phyloP scores from a whole-genome alignment of 2,329 filamentous ascomycete species.

The Fusarium drepaniforme region DNA sequence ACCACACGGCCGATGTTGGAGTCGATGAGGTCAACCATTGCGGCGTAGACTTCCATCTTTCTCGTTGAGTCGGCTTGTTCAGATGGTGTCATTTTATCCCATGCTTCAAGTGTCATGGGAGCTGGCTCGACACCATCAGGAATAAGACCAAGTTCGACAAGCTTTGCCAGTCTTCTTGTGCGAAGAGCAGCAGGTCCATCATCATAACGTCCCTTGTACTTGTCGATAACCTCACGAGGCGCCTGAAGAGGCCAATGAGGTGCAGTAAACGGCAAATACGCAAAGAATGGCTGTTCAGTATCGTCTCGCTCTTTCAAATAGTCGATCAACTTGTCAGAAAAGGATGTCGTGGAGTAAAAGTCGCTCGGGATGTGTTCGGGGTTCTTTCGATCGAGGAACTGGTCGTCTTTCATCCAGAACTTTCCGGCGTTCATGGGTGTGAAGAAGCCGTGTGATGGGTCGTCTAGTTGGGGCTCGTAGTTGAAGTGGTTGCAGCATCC shows the following conservation, averaged over 20 bases:
- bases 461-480: conserved; percentile 57
- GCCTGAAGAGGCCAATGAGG: background rate
- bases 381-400: conserved; percentile 47
- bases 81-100: conserved; percentile 24
- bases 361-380: conserved; percentile 56
- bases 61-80: conserved; percentile 22
- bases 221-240: background rate
- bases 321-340: conserved; percentile 63
- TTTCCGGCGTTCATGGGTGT: conserved; percentile 10
- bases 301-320: conserved; percentile 55
- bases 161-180: background rate
- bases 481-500: conserved; percentile 65
- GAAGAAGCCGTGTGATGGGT: conserved; percentile 14
- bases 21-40: conserved; percentile 67
- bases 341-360: conserved; percentile 66
- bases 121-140: background rate
- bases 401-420: conserved; percentile 57
- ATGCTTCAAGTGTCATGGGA: conserved; percentile 59
- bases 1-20: background rate
- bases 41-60: conserved; percentile 62
- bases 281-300: background rate
- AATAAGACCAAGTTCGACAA: background rate
- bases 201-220: background rate
- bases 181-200: background rate
- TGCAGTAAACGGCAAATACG: background rate